Base-by-base conservation (phyloP, 306 rosid genomes). In the Sphenostylis stenocarpa region DNA sequence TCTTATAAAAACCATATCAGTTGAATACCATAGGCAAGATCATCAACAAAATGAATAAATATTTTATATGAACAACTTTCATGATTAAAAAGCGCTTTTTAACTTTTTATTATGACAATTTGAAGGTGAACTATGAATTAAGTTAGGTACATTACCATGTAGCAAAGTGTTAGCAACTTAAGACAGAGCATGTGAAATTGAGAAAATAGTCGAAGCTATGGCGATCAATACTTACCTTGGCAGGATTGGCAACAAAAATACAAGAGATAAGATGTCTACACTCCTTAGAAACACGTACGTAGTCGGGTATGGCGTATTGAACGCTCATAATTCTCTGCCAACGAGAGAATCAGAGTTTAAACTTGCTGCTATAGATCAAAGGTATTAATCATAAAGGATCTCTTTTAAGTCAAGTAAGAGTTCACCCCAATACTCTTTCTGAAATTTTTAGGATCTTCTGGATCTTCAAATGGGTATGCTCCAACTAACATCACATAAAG, bases 391-490 rank as follows among this genome's bases (percentile, higher is more conserved):
- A 62, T 61, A 48, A 34, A 60, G 29, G 24, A 77, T 44, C 20
- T 41, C 66, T 29, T 75, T 33, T 38, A 64, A 14, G 75, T 62
- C 21, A 47, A 36, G 73, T 57, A 72, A 63, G 70, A 60, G 61
- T 92, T 83, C 66, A 92, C 99, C 79, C 77, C 83, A 61, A 91
- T 86, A 26, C 80, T 88, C 86, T 88, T 89, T 13, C 89, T 91
- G 64, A 90, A 83, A 76, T 95, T 80, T 75, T 80, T 85, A 23
- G 96, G 94, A 85, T 95, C 97, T 69, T 91, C 92, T 15, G 96
- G 94, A 81, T 95, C 98, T 83, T 90, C 93, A 80, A 95, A 92
- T n/a, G 99, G 99, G 78, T 95, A 95, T 61, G 89, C 89, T 86
- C 99, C 99, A 26, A 92, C 90, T 71, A 92, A 70, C 98, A 95